phyloP scores from a whole-genome alignment of 208 protist species.

The Blastocrithidia nonstop region DNA sequence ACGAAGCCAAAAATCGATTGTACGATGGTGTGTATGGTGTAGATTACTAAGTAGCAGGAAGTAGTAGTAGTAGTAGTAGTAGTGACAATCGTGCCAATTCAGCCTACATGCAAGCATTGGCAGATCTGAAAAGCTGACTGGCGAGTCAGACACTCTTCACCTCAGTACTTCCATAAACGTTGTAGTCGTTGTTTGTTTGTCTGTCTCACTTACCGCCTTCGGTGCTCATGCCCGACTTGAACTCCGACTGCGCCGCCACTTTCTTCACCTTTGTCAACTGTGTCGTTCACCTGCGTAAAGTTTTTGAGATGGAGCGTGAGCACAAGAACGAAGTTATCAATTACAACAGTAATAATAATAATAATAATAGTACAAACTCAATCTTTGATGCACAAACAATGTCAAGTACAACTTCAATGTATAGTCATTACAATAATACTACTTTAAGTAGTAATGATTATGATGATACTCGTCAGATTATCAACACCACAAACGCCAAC shows the following conservation, averaged over 20 bases:
- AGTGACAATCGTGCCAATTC: no score
- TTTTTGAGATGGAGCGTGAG: constrained; percentile 47
- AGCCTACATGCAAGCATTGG: no score
- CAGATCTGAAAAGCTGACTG: no score
- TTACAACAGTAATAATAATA: neutral
- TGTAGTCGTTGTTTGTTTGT: constrained; percentile 47
- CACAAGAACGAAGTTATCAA: neutral
- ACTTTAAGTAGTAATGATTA: neutral
- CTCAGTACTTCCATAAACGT: constrained; percentile 59
- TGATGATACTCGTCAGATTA: constrained; percentile 2
- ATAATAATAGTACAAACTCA: neutral
- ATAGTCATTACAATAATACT: neutral
- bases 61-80: no score
- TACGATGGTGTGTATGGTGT: no score
- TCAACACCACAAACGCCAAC: no score
- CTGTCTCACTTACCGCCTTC: constrained; percentile 56
- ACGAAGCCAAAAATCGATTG: no score
- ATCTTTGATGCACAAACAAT: neutral
- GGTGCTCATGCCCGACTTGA: constrained; percentile 64
- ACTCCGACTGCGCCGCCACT: constrained; percentile 64
- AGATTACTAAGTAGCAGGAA: no score
- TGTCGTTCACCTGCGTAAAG: constrained; percentile 43
- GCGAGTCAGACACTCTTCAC: constrained; percentile 52
- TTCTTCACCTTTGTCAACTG: constrained; percentile 81
- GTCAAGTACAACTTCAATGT: neutral